Percentiles rank a stretch among this genome's conserved stretches.
phyloP scores from a whole-genome alignment of 345 rosid genomes.

The Zanthoxylum bungeanum region DNA sequence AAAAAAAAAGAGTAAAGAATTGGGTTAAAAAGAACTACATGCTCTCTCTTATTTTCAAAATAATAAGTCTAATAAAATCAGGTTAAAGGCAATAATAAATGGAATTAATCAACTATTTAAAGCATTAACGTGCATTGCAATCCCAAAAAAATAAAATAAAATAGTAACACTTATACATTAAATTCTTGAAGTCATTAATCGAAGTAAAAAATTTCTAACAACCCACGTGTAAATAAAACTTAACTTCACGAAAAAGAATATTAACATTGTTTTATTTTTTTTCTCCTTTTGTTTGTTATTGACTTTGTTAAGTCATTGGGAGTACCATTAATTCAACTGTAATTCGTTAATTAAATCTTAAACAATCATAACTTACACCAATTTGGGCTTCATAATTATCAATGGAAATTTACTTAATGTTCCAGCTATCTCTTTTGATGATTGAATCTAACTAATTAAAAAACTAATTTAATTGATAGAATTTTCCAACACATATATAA shows the following conservation, averaged over 20 bases:
- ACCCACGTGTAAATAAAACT: conserved; percentile 9
- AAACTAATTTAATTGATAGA: too few relatives aligned
- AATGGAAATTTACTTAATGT: conserved; percentile 36
- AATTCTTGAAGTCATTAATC: not conserved
- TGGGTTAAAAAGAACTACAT: too few relatives aligned
- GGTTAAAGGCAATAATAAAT: not conserved
- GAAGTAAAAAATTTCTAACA: not conserved
- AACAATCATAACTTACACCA: not conserved
- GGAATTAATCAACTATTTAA: not conserved
- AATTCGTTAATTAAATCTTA: not conserved
- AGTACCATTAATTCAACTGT: conserved; percentile 1
- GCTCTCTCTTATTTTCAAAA: too few relatives aligned
- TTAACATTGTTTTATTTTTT: too few relatives aligned
- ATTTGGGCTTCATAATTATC: not conserved
- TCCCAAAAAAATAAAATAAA: too few relatives aligned
- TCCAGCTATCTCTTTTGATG: conserved; percentile 20
- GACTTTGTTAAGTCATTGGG: conserved; percentile 5
- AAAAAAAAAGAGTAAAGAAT: too few relatives aligned
- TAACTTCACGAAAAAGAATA: too few relatives aligned
- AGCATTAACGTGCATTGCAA: conserved; percentile 2
- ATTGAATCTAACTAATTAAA: too few relatives aligned
- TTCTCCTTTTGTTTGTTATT: not conserved
- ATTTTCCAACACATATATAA: too few relatives aligned
- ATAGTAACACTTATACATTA: not conserved
- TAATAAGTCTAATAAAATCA: too few relatives aligned